These are phyloP conservation scores for Handroanthus guayacan DNA, from an alignment of 257 asterid species.

Conservation along the genomic window DNA sequence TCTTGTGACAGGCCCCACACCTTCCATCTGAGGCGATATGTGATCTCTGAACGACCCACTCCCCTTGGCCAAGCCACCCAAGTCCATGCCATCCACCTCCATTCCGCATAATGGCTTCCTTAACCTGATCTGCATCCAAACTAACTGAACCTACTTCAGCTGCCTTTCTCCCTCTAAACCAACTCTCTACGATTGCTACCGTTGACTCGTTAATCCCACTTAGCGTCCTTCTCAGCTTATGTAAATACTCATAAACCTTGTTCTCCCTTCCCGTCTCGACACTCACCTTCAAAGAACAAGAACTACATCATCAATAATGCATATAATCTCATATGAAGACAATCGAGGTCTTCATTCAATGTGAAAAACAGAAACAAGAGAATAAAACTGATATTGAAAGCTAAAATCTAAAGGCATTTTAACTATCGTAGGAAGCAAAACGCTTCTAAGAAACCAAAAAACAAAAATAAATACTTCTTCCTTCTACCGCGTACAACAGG, in stretches of 20 bases:
- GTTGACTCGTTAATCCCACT: slow-evolving; percentile 65
- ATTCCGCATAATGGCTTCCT: slow-evolving; percentile 61
- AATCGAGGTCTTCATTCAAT: neutral
- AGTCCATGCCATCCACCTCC: slow-evolving; percentile 99
- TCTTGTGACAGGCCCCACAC: slow-evolving; percentile 64
- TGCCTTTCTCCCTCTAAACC: slow-evolving; percentile 74
- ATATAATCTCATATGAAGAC: slow-evolving; percentile 11
- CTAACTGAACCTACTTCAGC: slow-evolving; percentile 49
- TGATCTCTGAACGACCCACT: slow-evolving; percentile 66
- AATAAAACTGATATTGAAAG: neutral
- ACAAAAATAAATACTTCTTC: neutral
- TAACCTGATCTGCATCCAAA: slow-evolving; percentile 54
- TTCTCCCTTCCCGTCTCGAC: slow-evolving; percentile 57
- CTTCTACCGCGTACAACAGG: slow-evolving; percentile 4
- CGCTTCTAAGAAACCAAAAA: neutral
- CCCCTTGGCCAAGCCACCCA: slow-evolving; percentile 90
- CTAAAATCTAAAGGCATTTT: neutral
- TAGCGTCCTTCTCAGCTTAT: slow-evolving; percentile 67
- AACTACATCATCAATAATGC: slow-evolving; percentile 15
- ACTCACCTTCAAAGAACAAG: slow-evolving; percentile 64
- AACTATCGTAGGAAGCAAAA: neutral
- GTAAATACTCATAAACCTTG: slow-evolving; percentile 85
- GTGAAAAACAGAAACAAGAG: neutral
- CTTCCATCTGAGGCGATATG: slow-evolving; percentile 57
- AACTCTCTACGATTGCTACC: slow-evolving; percentile 59